Evolutionary conservation across 2,329 filamentous ascomycete genomes (phyloP).

Genomic region (Calonectria multiphialidica): DNA sequence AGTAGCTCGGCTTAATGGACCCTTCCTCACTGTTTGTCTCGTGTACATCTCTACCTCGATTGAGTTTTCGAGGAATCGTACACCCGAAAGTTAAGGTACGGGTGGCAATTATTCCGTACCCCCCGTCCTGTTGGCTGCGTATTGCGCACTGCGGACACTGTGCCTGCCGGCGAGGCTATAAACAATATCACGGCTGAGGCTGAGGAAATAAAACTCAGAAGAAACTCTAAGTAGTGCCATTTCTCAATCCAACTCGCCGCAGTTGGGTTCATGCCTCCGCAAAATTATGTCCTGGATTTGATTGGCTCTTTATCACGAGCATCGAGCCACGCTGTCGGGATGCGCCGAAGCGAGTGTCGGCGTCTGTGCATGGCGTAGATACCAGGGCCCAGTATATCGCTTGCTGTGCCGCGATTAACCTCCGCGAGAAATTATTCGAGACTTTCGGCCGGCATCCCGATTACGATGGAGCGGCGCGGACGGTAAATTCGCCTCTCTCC

Average conservation of each 20-base stretch:
- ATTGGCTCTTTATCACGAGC: background rate
- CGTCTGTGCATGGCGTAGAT: background rate
- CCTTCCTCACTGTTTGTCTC: too few relatives aligned
- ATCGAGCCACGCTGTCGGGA: constrained; percentile 5
- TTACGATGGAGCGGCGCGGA: background rate
- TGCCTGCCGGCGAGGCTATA: background rate
- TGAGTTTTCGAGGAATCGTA: background rate
- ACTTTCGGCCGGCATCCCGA: background rate
- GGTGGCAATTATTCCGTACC: background rate
- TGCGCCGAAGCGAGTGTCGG: background rate
- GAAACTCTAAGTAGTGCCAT: constrained; percentile 2
- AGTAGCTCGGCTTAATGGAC: too few relatives aligned
- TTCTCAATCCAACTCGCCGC: constrained; percentile 1
- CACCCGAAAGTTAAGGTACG: background rate
- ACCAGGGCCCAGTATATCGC: background rate
- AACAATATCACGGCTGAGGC: background rate
- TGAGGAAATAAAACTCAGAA: too few relatives aligned
- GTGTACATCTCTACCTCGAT: background rate
- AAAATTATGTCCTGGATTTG: background rate
- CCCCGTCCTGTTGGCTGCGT: too few relatives aligned
- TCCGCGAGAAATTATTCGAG: background rate
- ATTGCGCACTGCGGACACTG: too few relatives aligned
- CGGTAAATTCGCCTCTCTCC: background rate
- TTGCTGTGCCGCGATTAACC: background rate
- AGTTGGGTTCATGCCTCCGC: background rate